Conservation (phyloP, 2,329 filamentous ascomycete genomes). For the Lizonia empirigonia region DNA sequence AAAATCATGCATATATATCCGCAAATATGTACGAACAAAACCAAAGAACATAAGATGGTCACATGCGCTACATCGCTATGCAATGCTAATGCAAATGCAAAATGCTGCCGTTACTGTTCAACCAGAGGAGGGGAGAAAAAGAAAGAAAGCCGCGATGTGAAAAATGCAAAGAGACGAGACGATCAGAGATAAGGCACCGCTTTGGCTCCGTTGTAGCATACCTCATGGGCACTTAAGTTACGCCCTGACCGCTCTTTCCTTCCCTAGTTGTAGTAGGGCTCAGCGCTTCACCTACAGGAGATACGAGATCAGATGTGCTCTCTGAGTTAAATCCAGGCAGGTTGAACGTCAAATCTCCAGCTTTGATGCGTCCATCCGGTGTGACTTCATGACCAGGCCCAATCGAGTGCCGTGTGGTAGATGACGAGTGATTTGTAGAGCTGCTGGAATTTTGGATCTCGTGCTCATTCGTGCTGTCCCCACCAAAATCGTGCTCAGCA, state of each 20-base stretch:
- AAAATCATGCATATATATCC: not conserved
- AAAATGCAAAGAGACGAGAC: not conserved
- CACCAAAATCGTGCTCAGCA: conserved; percentile 9
- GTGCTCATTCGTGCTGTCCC: conserved; percentile 10
- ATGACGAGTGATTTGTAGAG: not conserved
- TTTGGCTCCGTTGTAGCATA: not conserved
- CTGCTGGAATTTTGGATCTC: conserved; percentile 1
- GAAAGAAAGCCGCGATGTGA: not conserved
- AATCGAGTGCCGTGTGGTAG: not conserved
- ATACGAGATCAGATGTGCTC: conserved; percentile 4
- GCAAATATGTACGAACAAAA: not conserved
- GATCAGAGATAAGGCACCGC: not conserved
- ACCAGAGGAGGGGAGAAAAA: not conserved
- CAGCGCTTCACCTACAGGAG: conserved; percentile 6
- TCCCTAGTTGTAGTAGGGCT: conserved; percentile 14
- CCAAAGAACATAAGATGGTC: not conserved
- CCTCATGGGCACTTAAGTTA: not conserved
- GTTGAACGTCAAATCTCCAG: conserved; percentile 15
- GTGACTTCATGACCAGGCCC: conserved; percentile 11
- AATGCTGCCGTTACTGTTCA: conserved; percentile 5
- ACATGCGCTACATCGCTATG: conserved; percentile 20
- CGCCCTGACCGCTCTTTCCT: conserved; percentile 1
- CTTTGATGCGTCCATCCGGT: conserved; percentile 16
- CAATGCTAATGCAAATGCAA: conserved; percentile 27
- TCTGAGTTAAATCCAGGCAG: conserved; percentile 11